Conservation (phyloP, 1,284 basidiomycete species). For the Tremellales sp. region DNA sequence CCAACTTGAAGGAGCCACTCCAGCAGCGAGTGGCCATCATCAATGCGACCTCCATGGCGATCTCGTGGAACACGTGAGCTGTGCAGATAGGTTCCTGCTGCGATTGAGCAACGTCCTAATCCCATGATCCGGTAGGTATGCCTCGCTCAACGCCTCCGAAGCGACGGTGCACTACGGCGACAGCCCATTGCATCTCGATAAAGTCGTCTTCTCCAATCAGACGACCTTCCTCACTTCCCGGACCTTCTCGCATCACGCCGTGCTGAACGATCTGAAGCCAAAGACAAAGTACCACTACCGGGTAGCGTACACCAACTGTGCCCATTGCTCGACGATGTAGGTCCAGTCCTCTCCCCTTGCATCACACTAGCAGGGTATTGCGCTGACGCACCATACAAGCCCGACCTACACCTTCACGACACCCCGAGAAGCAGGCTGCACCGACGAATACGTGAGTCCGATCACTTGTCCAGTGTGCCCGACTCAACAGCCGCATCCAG, state of each 20-base stretch:
- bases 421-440: constrained; percentile 17
- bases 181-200: constrained; percentile 20
- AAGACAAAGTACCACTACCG: constrained; percentile 29
- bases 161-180: constrained; percentile 21
- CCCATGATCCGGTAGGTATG: constrained; percentile 10
- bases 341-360: background rate
- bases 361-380: background rate
- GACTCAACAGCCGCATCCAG: background rate
- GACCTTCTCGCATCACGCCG: constrained; percentile 23
- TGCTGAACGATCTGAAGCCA: constrained; percentile 19
- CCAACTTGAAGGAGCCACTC: constrained; percentile 22
- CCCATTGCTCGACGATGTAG: constrained; percentile 20
- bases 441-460: constrained; percentile 13
- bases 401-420: constrained; percentile 28
- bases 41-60: constrained; percentile 17
- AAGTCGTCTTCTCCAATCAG: constrained; percentile 9
- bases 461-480: too few relatives aligned
- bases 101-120: too few relatives aligned
- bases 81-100: too few relatives aligned
- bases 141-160: constrained; percentile 11
- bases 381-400: background rate
- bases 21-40: constrained; percentile 26
- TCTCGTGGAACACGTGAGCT: constrained; percentile 27
- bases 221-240: constrained; percentile 21
- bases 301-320: constrained; percentile 26